Evolutionary conservation across 306 rosid species (phyloP), one percentile per base, ranked within the genome.

Genomic region (Rosa rugosa): DNA sequence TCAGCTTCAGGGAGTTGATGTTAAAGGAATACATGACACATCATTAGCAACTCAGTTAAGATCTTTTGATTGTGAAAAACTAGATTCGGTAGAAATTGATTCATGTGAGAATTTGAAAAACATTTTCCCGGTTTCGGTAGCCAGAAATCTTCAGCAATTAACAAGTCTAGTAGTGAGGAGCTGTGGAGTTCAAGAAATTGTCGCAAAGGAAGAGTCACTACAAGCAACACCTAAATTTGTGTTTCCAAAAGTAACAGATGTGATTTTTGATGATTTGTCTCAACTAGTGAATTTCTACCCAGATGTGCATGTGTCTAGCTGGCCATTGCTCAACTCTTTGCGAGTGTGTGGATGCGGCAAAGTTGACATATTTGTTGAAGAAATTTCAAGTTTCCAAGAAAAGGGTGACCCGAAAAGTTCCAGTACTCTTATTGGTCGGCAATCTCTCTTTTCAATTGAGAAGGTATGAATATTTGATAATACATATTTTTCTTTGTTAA

Each of bases 131-230:
- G 42, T 51, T 8, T 82, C 81, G 18, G 6, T 79, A 11, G 82
- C 80, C 4, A 81, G 65, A 66, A 25, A 64, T 76, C 82, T 86
- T 23, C 34, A 1, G 4, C 60, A 10, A 11, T 82, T 80, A 2
- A 76, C 78, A 72, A 25, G 22, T 8, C 75, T 86, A 25, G 17
- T n/a, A 14, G 79, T 86, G 67, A 71, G 8, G 25, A 13, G 20
- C 8, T 84, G 85, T 79, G 81, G 49, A 17, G 79, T 78, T 42
- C 60, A 22, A 38, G 81, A 82, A 64, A 63, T 81, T 20, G 57
- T 87, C 56, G 69, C 44, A 9, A 8, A 14, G 7, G 70, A 67
- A 31, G 87, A 34, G 27, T 51, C 25, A 5, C n/a, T 34, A 56
- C 60, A 76, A 22, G 20, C 46, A 18, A 6, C 14, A 14, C 11